phyloP scores from a whole-genome alignment of 192 early-diverging fungal species.

The Dissophora globulifera region DNA sequence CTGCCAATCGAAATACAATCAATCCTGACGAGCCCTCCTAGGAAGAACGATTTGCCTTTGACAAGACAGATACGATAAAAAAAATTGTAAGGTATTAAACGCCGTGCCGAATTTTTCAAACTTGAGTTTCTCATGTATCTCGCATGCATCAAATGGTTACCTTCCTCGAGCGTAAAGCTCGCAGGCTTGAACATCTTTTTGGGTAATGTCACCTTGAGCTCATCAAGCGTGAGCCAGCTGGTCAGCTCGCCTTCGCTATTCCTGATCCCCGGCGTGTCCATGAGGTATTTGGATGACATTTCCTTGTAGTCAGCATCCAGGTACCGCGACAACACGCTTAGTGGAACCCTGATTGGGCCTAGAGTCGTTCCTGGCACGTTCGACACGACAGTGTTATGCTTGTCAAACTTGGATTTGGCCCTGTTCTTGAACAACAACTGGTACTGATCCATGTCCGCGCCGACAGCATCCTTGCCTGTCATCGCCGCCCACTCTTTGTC shows the following conservation, averaged over 20 bases:
- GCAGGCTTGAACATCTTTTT: conserved; percentile 47
- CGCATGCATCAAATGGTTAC: too few relatives aligned
- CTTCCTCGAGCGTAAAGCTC: conserved; percentile 48
- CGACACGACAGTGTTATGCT: conserved; percentile 41
- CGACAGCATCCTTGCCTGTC: conserved; percentile 21
- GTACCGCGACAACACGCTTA: conserved; percentile 26
- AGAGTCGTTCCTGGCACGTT: conserved; percentile 47
- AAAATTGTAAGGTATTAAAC: background rate
- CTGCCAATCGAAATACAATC: conserved; percentile 46
- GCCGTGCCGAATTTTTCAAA: background rate
- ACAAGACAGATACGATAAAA: background rate
- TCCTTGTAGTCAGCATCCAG: conserved; percentile 28
- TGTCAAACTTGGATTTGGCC: conserved; percentile 16
- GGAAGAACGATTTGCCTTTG: conserved; percentile 46
- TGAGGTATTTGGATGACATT: conserved; percentile 26
- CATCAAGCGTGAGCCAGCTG: conserved; percentile 38
- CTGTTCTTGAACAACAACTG: conserved; percentile 24
- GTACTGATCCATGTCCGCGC: conserved; percentile 26
- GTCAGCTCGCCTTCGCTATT: conserved; percentile 12
- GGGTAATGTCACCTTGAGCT: conserved; percentile 36
- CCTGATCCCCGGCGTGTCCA: conserved; percentile 50
- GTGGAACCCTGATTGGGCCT: conserved; percentile 34
- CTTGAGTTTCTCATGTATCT: too few relatives aligned
- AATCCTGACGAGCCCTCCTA: conserved; percentile 50
- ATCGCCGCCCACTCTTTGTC: conserved; percentile 31